These are phyloP conservation scores for Phytopythium aichiense DNA, from an alignment of 352 stramenopile genomes.

Conservation along the genomic window DNA sequence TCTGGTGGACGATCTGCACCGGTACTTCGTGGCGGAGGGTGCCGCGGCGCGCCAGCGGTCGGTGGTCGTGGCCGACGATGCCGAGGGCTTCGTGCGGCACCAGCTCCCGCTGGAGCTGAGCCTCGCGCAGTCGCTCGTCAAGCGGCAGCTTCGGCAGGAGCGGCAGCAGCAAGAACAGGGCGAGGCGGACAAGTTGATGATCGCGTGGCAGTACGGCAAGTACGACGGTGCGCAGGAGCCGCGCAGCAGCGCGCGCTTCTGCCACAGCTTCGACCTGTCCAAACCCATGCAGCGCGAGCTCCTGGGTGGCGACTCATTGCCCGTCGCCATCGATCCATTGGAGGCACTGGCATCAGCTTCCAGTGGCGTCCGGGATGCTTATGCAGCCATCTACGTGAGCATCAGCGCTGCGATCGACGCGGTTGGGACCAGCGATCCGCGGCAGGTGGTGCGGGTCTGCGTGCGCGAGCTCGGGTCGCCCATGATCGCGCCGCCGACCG, in stretches of 20 bases:
- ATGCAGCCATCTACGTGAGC: slow-evolving; percentile 21
- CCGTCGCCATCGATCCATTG: slow-evolving; percentile 24
- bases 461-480: slow-evolving; percentile 43
- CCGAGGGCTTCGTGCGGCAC: slow-evolving; percentile 25
- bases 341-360: neutral
- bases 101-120: slow-evolving; percentile 63
- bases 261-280: slow-evolving; percentile 73
- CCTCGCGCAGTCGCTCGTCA: slow-evolving; percentile 60
- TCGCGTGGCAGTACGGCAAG: slow-evolving; percentile 79
- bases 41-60: slow-evolving; percentile 40
- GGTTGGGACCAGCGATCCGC: slow-evolving; percentile 2
- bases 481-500: slow-evolving; percentile 23
- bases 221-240: slow-evolving; percentile 22
- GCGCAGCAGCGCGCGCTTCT: slow-evolving; percentile 36
- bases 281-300: slow-evolving; percentile 49
- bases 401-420: slow-evolving; percentile 20
- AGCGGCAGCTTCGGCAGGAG: slow-evolving; percentile 34
- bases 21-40: slow-evolving; percentile 63
- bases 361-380: slow-evolving; percentile 12
- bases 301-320: slow-evolving; percentile 31
- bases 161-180: slow-evolving; percentile 6
- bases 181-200: slow-evolving; percentile 31
- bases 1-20: slow-evolving; percentile 47
- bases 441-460: slow-evolving; percentile 38
- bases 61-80: slow-evolving; percentile 33